These are phyloP conservation scores for Mortierella sp. DNA, from an alignment of 371 early-diverging fungal genomes.

Conservation along the genomic window DNA sequence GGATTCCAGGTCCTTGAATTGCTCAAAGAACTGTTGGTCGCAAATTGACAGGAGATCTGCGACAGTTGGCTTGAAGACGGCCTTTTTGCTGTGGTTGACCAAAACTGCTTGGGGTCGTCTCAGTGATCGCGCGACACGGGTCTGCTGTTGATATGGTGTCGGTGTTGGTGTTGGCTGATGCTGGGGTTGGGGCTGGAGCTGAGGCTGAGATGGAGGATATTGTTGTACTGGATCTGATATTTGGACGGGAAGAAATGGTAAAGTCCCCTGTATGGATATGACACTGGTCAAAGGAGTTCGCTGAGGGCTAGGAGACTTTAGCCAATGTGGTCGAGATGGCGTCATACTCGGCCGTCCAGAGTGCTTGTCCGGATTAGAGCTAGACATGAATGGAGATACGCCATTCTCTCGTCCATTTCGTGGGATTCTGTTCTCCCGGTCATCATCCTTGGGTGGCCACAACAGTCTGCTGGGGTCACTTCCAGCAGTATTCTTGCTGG, in stretches of 20 bases:
- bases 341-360: not conserved
- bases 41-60: constrained; percentile 41
- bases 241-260: not conserved
- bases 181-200: not conserved
- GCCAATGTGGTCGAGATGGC: not conserved
- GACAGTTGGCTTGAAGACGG: constrained; percentile 30
- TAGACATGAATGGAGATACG: not conserved
- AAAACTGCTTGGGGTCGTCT: constrained; percentile 35
- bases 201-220: not conserved
- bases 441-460: constrained; percentile 4
- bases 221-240: not conserved
- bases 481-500: not conserved
- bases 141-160: not conserved
- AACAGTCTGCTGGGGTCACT: not conserved
- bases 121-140: constrained; percentile 30
- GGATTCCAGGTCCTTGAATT: constrained; percentile 18
- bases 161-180: not conserved
- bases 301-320: not conserved
- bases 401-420: not conserved
- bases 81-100: constrained; percentile 25
- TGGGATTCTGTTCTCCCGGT: not conserved
- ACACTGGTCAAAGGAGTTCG: not conserved
- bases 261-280: not conserved
- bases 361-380: not conserved
- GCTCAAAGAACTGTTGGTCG: constrained; percentile 45